Conservation (phyloP, 129 eudicot species). For the Pittosporum tobira region DNA sequence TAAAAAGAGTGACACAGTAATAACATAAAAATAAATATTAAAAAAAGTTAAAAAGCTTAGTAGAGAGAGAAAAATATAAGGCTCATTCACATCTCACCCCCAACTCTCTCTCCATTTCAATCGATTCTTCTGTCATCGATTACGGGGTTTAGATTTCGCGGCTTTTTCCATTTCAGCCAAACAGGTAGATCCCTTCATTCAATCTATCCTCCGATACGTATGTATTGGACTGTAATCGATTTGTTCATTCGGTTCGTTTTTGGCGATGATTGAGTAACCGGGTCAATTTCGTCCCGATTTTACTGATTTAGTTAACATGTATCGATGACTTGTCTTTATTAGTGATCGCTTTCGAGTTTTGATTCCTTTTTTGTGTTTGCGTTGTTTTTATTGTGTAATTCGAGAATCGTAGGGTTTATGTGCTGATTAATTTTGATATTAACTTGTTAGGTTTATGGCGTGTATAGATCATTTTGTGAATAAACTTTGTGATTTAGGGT, state of each 20-base stretch:
- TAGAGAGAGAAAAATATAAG: background rate
- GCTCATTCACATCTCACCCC: background rate
- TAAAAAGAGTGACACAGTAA: background rate
- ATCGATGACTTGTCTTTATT: background rate
- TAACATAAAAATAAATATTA: background rate
- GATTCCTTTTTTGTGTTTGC: background rate
- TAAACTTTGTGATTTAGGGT: background rate
- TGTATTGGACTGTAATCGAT: background rate
- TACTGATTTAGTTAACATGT: background rate
- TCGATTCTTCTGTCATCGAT: background rate
- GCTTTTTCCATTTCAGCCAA: background rate
- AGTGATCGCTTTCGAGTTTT: background rate
- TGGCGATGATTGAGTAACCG: background rate
- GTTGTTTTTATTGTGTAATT: background rate
- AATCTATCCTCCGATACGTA: background rate
- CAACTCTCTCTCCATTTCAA: background rate
- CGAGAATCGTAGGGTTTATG: background rate
- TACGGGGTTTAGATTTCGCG: background rate
- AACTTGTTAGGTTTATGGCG: background rate
- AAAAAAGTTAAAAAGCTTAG: too few relatives aligned
- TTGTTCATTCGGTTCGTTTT: too few relatives aligned
- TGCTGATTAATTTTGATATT: background rate
- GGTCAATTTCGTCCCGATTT: background rate
- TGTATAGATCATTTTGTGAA: background rate
- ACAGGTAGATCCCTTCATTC: constrained; percentile 3